These are phyloP conservation scores for Suillus discolor DNA, from an alignment of 768 basidiomycete genomes.

Conservation along the genomic window DNA sequence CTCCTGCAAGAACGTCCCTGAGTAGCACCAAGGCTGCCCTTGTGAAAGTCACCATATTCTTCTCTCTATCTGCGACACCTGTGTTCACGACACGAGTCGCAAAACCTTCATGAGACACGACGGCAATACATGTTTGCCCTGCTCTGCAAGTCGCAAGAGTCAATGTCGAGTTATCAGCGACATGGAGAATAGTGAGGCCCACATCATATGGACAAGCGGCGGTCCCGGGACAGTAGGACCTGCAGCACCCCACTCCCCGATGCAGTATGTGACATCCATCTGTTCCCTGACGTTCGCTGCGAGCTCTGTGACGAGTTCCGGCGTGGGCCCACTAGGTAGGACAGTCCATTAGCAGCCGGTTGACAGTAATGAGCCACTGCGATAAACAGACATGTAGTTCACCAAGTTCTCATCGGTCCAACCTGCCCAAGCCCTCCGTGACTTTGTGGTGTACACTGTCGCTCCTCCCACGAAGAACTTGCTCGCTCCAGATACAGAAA, in stretches of 20 bases:
- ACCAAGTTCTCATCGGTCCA: constrained; percentile 21
- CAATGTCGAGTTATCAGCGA: not conserved
- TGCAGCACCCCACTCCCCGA: constrained; percentile 23
- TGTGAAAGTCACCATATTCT: constrained; percentile 24
- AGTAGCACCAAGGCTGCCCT: constrained; percentile 17
- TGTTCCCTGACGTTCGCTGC: constrained; percentile 17
- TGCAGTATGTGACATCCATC: constrained; percentile 19
- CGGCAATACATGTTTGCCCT: constrained; percentile 14
- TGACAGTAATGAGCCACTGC: not conserved
- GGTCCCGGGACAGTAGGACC: constrained; percentile 19
- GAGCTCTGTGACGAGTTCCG: constrained; percentile 20
- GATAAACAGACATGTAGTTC: constrained; percentile 17
- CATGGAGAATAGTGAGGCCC: not conserved
- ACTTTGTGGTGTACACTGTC: constrained; percentile 21
- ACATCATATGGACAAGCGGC: constrained; percentile 16
- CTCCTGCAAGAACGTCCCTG: constrained; percentile 17
- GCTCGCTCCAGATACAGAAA: constrained; percentile 23
- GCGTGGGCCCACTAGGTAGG: constrained; percentile 18
- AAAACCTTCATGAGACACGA: constrained; percentile 14
- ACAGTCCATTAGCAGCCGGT: not conserved
- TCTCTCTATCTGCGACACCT: constrained; percentile 16
- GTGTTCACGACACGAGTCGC: constrained; percentile 19
- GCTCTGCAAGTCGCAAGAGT: constrained; percentile 5
- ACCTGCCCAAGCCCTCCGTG: constrained; percentile 19
- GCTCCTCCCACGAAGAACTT: constrained; percentile 19